Evolutionary conservation across 805 yeast genomes (phyloP).

Genomic region (Yamadazyma takamatsuzukensis): DNA sequence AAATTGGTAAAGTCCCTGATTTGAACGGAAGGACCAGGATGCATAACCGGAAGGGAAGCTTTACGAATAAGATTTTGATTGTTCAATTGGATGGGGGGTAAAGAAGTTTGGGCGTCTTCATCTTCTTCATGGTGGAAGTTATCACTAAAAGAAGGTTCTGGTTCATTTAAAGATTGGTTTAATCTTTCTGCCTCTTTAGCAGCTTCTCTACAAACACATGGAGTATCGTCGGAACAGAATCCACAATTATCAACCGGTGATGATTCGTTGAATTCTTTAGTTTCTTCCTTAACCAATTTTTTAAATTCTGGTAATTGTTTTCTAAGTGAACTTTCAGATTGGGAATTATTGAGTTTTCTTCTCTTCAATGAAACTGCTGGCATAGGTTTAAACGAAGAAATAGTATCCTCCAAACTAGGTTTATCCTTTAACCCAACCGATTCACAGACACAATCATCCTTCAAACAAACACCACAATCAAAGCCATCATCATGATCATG

Average conservation of each 20-base stretch:
- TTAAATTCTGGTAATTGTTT: constrained; percentile 37
- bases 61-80: constrained; percentile 28
- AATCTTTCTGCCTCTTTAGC: constrained; percentile 48
- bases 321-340: constrained; percentile 49
- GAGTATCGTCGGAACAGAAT: constrained; percentile 86
- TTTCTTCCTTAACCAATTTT: constrained; percentile 14
- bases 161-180: constrained; percentile 21
- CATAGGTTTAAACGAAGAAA: constrained; percentile 51
- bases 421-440: constrained; percentile 39
- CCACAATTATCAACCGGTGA: constrained; percentile 79
- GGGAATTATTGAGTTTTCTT: constrained; percentile 18
- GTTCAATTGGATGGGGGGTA: constrained; percentile 39
- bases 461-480: constrained; percentile 64
- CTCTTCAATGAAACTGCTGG: constrained; percentile 61
- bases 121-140: constrained; percentile 27
- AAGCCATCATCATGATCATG: constrained; percentile 22
- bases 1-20: constrained; percentile 42
- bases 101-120: constrained; percentile 27
- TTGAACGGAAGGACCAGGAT: constrained; percentile 61
- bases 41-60: constrained; percentile 52
- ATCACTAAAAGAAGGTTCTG: constrained; percentile 5
- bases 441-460: constrained; percentile 69
- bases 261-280: constrained; percentile 33
- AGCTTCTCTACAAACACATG: constrained; percentile 87
- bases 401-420: constrained; percentile 25